Base-by-base conservation (phyloP, 306 rosid species). In the Neltuma alba region DNA sequence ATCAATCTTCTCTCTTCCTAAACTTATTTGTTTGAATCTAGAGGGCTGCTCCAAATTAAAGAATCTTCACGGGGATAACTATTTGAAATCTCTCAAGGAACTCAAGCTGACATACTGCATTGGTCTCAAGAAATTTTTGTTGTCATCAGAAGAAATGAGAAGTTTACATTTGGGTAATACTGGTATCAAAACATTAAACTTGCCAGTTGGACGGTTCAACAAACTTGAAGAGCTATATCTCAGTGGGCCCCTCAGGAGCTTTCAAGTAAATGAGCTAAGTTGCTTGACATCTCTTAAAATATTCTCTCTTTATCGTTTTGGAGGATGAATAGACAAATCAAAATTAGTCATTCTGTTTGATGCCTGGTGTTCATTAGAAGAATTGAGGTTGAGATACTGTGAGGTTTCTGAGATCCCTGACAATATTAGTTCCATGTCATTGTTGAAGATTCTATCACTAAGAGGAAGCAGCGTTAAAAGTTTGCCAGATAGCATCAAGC, bases 11-110 rank as follows among this genome's bases (percentile, higher is more conserved):
- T 54, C 2, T 54, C 61, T 54, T 9, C 61, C 28, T 23, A 54
- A 9, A 54, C 30, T 21, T 7, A 1, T 9, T 21, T 9, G 1
- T n/a, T 21, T 54, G 31, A 3, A 54, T 9, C 5, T 54, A 54
- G 23, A 0, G 0, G 7, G 0, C 1, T 48, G 55, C 23, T 0
- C 0, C 0, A 0, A 48, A 5, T 2, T 48, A 48, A 48, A 7
- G 23, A 16, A 7, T 18, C 55, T 16, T 48, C 8, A 18, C 0
- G 9, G 55, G 2, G 7, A 5, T 0, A 48, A 16, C 0, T 25
- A 7, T 44, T 13, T 14, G 18, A 44, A 44, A 44, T 44, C 48
- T 44, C 48, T 44, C 48, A 44, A 14, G 6, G 0, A 0, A 13
- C 55, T 48, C 23, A 48, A 0, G 0, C 2, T 48, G 0, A 0